phyloP scores from a whole-genome alignment of 805 yeast species.

The Hemisphaericaspora nanyangensis region DNA sequence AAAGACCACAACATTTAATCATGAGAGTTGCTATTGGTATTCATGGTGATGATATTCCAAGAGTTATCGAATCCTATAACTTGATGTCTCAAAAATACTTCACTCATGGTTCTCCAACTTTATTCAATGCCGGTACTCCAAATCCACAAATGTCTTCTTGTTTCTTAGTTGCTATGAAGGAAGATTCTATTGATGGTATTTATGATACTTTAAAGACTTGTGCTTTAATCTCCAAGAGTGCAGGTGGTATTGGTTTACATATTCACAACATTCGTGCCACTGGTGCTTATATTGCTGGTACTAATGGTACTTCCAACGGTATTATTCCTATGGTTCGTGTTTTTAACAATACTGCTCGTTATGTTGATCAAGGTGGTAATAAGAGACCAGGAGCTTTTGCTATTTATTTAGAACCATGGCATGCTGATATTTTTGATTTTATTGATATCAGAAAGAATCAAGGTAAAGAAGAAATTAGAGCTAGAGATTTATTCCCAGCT shows the following conservation, averaged over 20 bases:
- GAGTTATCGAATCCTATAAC: constrained; percentile 54
- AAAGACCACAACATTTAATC: constrained; percentile 58
- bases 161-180: constrained; percentile 60
- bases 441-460: constrained; percentile 59
- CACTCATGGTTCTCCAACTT: constrained; percentile 61
- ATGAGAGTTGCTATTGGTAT: constrained; percentile 64
- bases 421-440: constrained; percentile 55
- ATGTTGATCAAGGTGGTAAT: constrained; percentile 65
- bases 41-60: constrained; percentile 50
- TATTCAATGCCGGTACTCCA: constrained; percentile 61
- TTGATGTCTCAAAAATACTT: constrained; percentile 56
- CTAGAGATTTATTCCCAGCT: constrained; percentile 61
- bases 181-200: constrained; percentile 61
- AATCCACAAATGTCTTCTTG: constrained; percentile 60
- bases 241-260: constrained; percentile 63
- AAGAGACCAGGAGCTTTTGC: constrained; percentile 66
- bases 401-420: constrained; percentile 61
- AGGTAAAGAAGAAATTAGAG: constrained; percentile 61
- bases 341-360: constrained; percentile 59
- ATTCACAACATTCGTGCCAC: constrained; percentile 57
- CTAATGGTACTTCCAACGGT: constrained; percentile 62
- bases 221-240: constrained; percentile 59
- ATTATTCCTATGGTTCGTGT: constrained; percentile 62
- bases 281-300: constrained; percentile 60
- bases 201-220: constrained; percentile 58